Percentiles rank a stretch among this genome's conserved stretches.
Evolutionary conservation across 768 basidiomycete genomes (phyloP).

Genomic region (Suillus decipiens): DNA sequence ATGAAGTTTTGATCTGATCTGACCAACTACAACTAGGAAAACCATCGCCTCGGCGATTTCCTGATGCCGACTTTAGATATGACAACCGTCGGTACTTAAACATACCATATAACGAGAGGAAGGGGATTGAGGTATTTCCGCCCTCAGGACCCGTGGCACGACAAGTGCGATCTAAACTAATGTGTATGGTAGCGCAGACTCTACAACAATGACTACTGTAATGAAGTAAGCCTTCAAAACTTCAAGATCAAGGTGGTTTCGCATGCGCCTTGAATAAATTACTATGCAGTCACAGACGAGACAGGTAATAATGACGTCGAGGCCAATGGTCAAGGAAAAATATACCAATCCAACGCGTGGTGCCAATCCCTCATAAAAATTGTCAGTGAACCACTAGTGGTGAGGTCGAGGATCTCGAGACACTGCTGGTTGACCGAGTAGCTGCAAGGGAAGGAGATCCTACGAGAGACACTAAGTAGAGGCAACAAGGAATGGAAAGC

Average conservation of each 20-base stretch:
- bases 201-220: slow-evolving; percentile 3
- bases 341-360: slow-evolving; percentile 17
- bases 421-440: background rate
- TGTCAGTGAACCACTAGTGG: slow-evolving; percentile 7
- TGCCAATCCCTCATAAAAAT: slow-evolving; percentile 17
- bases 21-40: too few relatives aligned
- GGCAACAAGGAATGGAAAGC: slow-evolving; percentile 19
- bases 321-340: slow-evolving; percentile 12
- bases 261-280: slow-evolving; percentile 11
- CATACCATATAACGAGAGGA: slow-evolving; percentile 19
- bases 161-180: slow-evolving; percentile 17
- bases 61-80: background rate
- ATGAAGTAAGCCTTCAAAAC: slow-evolving; percentile 13
- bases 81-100: slow-evolving; percentile 5
- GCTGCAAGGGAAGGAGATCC: background rate
- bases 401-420: slow-evolving; percentile 16
- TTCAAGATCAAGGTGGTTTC: slow-evolving; percentile 4
- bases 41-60: too few relatives aligned
- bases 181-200: slow-evolving; percentile 21
- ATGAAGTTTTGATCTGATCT: too few relatives aligned
- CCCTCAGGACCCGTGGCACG: slow-evolving; percentile 11
- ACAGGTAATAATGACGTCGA: slow-evolving; percentile 15
- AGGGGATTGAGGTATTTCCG: slow-evolving; percentile 15
- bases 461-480: slow-evolving; percentile 29
- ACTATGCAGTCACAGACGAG: slow-evolving; percentile 19